These are phyloP conservation scores for Coemansia sp. DNA, from an alignment of 192 early-diverging fungal genomes.

Conservation along the genomic window DNA sequence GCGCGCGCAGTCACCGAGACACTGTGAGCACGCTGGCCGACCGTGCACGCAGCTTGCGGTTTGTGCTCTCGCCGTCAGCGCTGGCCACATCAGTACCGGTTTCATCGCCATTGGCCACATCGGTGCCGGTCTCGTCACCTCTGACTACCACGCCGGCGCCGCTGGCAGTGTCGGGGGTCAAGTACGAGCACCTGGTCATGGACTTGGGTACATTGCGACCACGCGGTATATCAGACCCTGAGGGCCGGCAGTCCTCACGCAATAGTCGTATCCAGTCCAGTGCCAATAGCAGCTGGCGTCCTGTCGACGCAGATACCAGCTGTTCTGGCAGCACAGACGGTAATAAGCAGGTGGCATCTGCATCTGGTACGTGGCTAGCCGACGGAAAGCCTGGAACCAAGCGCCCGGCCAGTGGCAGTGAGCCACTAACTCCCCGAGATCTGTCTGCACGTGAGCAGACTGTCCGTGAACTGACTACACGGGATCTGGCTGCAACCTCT, in stretches of 20 bases:
- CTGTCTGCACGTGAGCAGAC: neutral
- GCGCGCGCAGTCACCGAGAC: slow-evolving; percentile 11
- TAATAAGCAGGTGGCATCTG: neutral
- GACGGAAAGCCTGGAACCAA: neutral
- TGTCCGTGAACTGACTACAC: too few relatives aligned
- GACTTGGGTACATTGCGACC: slow-evolving; percentile 20
- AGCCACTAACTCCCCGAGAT: slow-evolving; percentile 1
- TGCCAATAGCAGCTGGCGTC: neutral
- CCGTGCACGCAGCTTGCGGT: slow-evolving; percentile 4
- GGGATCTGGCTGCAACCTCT: neutral
- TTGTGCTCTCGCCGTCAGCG: slow-evolving; percentile 11
- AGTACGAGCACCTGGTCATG: slow-evolving; percentile 14
- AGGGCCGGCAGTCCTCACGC: slow-evolving; percentile 24
- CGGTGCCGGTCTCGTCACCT: slow-evolving; percentile 18
- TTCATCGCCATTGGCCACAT: slow-evolving; percentile 19
- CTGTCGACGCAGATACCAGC: neutral
- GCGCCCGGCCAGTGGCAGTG: slow-evolving; percentile 15
- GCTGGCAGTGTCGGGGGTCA: slow-evolving; percentile 18
- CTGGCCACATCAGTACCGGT: slow-evolving; percentile 21
- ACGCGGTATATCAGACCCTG: slow-evolving; percentile 41
- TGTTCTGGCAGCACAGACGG: slow-evolving; percentile 8
- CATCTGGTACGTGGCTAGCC: neutral
- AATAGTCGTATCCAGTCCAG: slow-evolving; percentile 13
- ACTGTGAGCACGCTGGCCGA: neutral
- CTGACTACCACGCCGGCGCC: slow-evolving; percentile 11